Evolutionary conservation across 495 filamentous ascomycete genomes (phyloP).

Genomic region (Aspergillus taichungensis): DNA sequence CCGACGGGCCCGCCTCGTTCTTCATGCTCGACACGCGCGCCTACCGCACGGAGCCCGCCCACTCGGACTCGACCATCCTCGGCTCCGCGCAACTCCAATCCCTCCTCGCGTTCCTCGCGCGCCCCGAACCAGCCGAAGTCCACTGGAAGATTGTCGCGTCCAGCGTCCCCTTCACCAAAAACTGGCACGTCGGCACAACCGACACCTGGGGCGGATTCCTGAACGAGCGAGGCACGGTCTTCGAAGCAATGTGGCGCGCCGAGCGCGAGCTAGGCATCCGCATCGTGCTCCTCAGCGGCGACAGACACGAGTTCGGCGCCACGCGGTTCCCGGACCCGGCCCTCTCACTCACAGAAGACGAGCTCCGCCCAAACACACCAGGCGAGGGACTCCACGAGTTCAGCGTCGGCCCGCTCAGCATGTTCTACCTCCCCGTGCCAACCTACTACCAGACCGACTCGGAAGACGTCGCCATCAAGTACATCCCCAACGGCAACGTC

Average conservation of each 20-base stretch:
- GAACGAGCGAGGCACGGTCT: conserved; percentile 62
- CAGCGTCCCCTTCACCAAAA: conserved; percentile 90
- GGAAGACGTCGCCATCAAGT: conserved; percentile 76
- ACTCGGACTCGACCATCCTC: conserved; percentile 73
- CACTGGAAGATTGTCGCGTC: conserved; percentile 90
- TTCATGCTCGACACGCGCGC: conserved; percentile 90
- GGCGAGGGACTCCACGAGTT: conserved; percentile 71
- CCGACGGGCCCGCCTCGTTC: conserved; percentile 82
- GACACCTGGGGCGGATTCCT: conserved; percentile 95
- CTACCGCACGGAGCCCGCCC: conserved; percentile 61
- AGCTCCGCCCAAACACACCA: conserved; percentile 20
- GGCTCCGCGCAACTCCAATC: conserved; percentile 69
- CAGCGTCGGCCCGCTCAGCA: conserved; percentile 75
- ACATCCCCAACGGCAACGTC: conserved; percentile 75
- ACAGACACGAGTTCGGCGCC: conserved; percentile 91
- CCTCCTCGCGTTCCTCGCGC: conserved; percentile 64
- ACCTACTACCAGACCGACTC: conserved; percentile 71
- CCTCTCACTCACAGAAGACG: conserved; percentile 12
- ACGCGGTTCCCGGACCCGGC: conserved; percentile 74
- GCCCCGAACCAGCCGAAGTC: conserved; percentile 61
- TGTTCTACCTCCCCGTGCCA: conserved; percentile 84
- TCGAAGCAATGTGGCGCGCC: conserved; percentile 86
- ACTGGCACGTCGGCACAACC: conserved; percentile 73
- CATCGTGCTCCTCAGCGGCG: conserved; percentile 78
- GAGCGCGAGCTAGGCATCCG: conserved; percentile 58